phyloP scores from a whole-genome alignment of 306 rosid genomes.

The Rosa persica region DNA sequence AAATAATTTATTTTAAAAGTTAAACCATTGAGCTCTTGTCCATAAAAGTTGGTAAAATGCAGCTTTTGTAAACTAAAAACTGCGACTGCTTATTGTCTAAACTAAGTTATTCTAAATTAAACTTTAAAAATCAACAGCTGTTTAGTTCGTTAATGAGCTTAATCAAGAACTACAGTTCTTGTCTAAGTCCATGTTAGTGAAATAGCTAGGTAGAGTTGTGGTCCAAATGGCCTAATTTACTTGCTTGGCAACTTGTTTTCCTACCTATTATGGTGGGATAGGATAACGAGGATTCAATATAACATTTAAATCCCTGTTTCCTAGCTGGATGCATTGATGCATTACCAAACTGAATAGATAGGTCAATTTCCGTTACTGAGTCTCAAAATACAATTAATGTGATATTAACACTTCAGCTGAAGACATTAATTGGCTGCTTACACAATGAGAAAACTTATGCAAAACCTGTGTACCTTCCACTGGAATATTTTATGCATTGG shows the following conservation, averaged over 20 bases:
- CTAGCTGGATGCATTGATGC: background rate
- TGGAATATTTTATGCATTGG: background rate
- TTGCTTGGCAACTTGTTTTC: too few species aligned
- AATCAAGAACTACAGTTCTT: too few species aligned
- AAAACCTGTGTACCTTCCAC: background rate
- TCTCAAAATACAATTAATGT: background rate
- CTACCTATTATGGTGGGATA: background rate
- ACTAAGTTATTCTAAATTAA: too few species aligned
- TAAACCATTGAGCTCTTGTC: too few species aligned
- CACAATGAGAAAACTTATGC: background rate
- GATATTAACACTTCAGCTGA: background rate
- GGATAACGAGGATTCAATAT: background rate
- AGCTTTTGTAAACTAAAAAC: too few species aligned
- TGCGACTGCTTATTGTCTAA: too few species aligned
- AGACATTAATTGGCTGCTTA: conserved; percentile 3
- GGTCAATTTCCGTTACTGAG: background rate
- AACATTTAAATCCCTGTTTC: background rate
- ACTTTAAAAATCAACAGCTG: too few species aligned
- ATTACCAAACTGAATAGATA: background rate
- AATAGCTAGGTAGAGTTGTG: background rate
- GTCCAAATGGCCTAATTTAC: too few species aligned
- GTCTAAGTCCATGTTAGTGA: too few species aligned
- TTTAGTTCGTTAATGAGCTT: too few species aligned
- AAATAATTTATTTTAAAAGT: too few species aligned
- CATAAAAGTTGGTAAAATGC: too few species aligned